A percentile compares a stretch with the other conserved stretches of the same genome.
phyloP scores from a whole-genome alignment of 257 asterid genomes.

The Fraxinus cuspidata region DNA sequence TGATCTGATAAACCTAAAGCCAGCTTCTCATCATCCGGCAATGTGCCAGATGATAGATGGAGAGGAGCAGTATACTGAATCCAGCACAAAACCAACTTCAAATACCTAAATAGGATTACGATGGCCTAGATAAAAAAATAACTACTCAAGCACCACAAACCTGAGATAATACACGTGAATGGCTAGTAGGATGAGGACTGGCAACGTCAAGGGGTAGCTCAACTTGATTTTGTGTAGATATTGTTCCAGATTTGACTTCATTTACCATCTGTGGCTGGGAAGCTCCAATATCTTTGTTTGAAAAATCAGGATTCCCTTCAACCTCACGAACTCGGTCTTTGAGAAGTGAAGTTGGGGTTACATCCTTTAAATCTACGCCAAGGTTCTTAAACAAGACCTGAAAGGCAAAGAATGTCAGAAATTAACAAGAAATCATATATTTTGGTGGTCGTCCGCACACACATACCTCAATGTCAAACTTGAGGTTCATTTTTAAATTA shows the following conservation, averaged over 20 bases:
- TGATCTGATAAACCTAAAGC: background rate
- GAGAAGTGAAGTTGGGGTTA: conserved; percentile 82
- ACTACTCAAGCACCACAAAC: conserved; percentile 38
- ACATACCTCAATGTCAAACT: conserved; percentile 93
- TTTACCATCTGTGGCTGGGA: conserved; percentile 64
- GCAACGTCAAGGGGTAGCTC: conserved; percentile 72
- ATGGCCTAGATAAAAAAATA: conserved; percentile 11
- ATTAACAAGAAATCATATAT: conserved; percentile 6
- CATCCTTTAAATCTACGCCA: conserved; percentile 86
- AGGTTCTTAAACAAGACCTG: conserved; percentile 96
- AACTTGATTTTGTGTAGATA: conserved; percentile 66
- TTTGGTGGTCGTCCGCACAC: background rate
- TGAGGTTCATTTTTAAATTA: conserved; percentile 94
- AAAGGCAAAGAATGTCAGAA: conserved; percentile 24
- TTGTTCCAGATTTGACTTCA: conserved; percentile 73
- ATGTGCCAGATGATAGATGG: conserved; percentile 67
- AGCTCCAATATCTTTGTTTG: conserved; percentile 78
- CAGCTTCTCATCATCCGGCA: conserved; percentile 71
- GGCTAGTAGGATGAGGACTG: conserved; percentile 67
- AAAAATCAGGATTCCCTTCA: conserved; percentile 98
- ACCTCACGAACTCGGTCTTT: conserved; percentile 78
- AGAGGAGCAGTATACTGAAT: conserved; percentile 67
- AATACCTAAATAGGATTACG: background rate
- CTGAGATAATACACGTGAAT: conserved; percentile 70
- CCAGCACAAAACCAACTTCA: conserved; percentile 30